Percentiles rank a stretch among this genome's conserved stretches.
These are phyloP conservation scores for Saturnispora sanitii DNA, from an alignment of 805 yeast species.

Conservation along the genomic window DNA sequence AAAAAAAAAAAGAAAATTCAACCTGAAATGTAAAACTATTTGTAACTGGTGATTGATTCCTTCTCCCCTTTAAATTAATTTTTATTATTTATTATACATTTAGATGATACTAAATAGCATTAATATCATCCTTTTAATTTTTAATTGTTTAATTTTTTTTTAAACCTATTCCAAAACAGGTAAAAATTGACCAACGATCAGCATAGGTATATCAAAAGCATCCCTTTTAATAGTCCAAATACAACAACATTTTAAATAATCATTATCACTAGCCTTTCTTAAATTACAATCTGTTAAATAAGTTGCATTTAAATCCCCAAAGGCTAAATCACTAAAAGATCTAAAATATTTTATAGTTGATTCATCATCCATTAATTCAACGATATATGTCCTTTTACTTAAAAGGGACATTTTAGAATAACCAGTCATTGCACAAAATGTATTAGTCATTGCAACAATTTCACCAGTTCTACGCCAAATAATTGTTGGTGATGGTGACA, in stretches of 20 bases:
- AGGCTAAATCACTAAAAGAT: constrained; percentile 61
- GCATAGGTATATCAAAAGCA: constrained; percentile 75
- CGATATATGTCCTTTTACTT: constrained; percentile 54
- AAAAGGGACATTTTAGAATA: constrained; percentile 48
- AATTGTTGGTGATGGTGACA: constrained; percentile 69
- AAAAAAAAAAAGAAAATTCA: no score
- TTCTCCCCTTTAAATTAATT: no score
- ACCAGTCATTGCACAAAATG: constrained; percentile 61
- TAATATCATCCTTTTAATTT: background rate
- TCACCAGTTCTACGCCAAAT: constrained; percentile 86
- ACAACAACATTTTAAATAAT: constrained; percentile 51
- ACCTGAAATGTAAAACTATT: no score
- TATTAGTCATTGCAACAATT: constrained; percentile 68
- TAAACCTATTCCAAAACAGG: constrained; percentile 39
- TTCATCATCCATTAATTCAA: constrained; percentile 76
- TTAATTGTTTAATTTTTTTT: background rate
- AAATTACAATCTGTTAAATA: constrained; percentile 42
- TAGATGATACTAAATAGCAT: background rate
- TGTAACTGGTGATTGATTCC: no score
- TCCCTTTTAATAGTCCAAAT: constrained; percentile 84
- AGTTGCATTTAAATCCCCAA: constrained; percentile 50
- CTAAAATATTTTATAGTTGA: constrained; percentile 64
- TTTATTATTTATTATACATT: background rate
- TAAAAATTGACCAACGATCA: constrained; percentile 71
- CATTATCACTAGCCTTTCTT: constrained; percentile 29